Evolutionary conservation across 257 asterid species (phyloP), one percentile per base, ranked within the genome.

Genomic region (Misopates orontium): DNA sequence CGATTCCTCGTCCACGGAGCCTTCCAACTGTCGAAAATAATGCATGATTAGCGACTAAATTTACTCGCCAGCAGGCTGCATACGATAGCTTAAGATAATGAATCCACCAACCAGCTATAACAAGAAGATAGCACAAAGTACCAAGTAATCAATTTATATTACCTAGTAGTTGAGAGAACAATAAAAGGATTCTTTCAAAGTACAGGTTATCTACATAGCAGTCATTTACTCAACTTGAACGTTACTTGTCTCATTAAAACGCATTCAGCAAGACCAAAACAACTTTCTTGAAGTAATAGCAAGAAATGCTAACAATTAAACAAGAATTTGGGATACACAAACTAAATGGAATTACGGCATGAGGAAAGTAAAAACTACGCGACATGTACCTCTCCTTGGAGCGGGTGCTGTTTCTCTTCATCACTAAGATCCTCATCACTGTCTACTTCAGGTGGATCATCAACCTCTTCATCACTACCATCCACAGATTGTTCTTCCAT

Each of bases 381-480:
- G 3, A 7, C 36, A 28, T 28, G 36, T 84, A 82, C 97, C 94
- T 90, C 97, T 70, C 83, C 90, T n/a, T 79, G 82, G 62, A 73
- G 76, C 73, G 8, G 10, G 42, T 74, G 78, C 49, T 82, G 65
- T 64, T 19, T 14, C 17, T 72, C 76, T 53, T 78, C 86, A 68
- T 90, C 95, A 76, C 84, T 85, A 19, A 81, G 70, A 76, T 92
- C 97, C 83, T 89, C 98, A 16, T 92, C 98, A 32, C 92, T 94
- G 74, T 87, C 99, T 49, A 69, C 69, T 66, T 94, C 97, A 55
- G 86, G 73, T 41, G 89, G 83, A 66, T 94, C 99, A 25, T 85
- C 97, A 58, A 75, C 83, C 76, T 88, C 99, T 78, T 94, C 99
- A 57, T 94, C 99, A 70, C 99, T 94, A 64, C 96, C 99, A 61